These are phyloP conservation scores for Backusella tarrabulga DNA, from an alignment of 192 early-diverging fungal species.

Conservation along the genomic window DNA sequence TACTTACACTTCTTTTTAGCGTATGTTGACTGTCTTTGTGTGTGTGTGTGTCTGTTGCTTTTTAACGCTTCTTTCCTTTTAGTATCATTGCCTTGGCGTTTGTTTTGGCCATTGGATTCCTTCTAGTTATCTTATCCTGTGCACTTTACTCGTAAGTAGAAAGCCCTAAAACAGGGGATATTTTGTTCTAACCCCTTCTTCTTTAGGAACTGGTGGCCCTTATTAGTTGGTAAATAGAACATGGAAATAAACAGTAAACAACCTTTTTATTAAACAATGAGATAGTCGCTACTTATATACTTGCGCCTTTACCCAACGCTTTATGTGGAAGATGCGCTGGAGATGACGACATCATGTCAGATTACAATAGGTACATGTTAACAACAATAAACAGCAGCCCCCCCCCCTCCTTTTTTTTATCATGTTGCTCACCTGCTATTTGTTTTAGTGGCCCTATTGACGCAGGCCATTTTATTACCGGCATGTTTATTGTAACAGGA, in stretches of 20 bases:
- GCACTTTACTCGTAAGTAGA: constrained; percentile 80
- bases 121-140: constrained; percentile 93
- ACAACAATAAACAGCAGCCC: not conserved
- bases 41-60: not conserved
- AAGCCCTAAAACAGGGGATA: not conserved
- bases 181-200: not conserved
- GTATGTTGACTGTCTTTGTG: constrained; percentile 4
- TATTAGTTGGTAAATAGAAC: constrained; percentile 68
- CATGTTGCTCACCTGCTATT: not conserved
- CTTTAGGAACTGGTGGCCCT: constrained; percentile 92
- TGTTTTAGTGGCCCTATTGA: constrained; percentile 47
- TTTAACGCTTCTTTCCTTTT: not conserved
- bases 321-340: constrained; percentile 73
- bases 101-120: constrained; percentile 86
- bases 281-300: constrained; percentile 80
- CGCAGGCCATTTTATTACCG: constrained; percentile 84
- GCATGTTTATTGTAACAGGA: constrained; percentile 89
- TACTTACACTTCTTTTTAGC: constrained; percentile 12
- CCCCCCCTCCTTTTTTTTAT: not conserved
- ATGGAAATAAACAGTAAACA: not conserved
- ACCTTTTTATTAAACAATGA: not conserved
- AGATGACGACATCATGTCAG: constrained; percentile 68
- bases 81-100: constrained; percentile 88
- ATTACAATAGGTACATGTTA: constrained; percentile 45
- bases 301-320: constrained; percentile 92